A percentile compares a stretch with the other conserved stretches of the same genome.
These are phyloP conservation scores for Tulasnella sp. DNA, from an alignment of 768 basidiomycete genomes.

Conservation along the genomic window DNA sequence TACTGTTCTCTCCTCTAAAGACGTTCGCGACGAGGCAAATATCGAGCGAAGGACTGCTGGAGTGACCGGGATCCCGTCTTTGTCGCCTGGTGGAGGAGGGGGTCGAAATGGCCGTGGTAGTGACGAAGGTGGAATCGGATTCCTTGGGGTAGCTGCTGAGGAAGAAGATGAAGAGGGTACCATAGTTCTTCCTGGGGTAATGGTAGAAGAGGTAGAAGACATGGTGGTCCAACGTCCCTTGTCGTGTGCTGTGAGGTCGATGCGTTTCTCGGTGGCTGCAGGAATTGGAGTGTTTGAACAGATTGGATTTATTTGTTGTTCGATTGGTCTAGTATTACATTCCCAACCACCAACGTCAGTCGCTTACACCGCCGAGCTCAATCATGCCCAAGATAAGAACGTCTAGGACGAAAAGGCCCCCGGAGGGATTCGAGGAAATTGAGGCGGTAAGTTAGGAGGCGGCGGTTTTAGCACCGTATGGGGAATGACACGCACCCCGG, in stretches of 20 bases:
- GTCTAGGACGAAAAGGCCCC: slow-evolving; percentile 84
- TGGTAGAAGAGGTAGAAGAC: slow-evolving; percentile 8
- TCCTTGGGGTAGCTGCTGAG: not conserved
- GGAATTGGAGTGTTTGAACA: not conserved
- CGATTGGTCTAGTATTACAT: not conserved
- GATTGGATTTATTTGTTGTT: not conserved
- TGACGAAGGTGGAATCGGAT: slow-evolving; percentile 10
- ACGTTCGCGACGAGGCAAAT: slow-evolving; percentile 76
- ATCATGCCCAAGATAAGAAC: slow-evolving; percentile 92
- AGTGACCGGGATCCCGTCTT: slow-evolving; percentile 57
- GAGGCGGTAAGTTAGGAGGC: slow-evolving; percentile 48
- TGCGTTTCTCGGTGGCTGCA: not conserved
- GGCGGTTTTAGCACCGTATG: not conserved
- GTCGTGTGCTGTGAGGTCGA: not conserved
- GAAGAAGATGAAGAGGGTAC: slow-evolving; percentile 16
- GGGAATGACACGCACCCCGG: not conserved
- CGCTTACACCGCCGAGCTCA: not conserved
- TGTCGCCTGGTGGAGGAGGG: not conserved
- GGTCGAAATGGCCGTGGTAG: slow-evolving; percentile 15
- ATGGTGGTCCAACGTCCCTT: not conserved
- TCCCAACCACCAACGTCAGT: not conserved
- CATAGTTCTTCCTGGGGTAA: not conserved
- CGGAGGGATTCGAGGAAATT: slow-evolving; percentile 94
- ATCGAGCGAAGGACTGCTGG: slow-evolving; percentile 75
- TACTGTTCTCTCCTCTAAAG: slow-evolving; percentile 73